Evolutionary conservation across 2,329 filamentous ascomycete genomes (phyloP), one percentile per base, ranked within the genome.

Genomic region (Coleophoma cylindrospora): DNA sequence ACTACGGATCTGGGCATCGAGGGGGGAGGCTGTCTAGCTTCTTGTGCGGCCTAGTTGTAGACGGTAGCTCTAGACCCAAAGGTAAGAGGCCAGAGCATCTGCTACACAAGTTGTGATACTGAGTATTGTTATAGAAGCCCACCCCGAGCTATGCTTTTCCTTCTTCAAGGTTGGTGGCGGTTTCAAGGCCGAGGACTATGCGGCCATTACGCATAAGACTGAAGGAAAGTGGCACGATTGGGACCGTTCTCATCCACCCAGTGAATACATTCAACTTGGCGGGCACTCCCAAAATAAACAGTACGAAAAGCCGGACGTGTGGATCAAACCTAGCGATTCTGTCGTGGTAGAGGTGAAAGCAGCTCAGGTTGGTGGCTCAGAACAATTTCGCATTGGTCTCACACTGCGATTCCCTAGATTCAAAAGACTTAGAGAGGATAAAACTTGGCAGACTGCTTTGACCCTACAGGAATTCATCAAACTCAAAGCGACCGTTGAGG

Each of bases 81-180:
- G 61, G 61, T 57, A 57, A 49, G 48, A 21, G n/a, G 34, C 19
- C 21, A 40, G 27, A 27, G 27, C 7, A 27, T 27, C 27, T 5
- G 27, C 27, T 27, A 7, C 6, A 27, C 27, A 27, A 6, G 9
- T 10, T 27, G 27, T 27, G 9, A 27, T 27, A 5, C 27, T 27
- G 27, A 27, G 6, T 27, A 27, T 27, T 7, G 27, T 27, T 27
- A 27, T 14, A 63, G 61, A 59, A 33, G 73, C 73, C 5, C 78
- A 83, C 54, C 78, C 83, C 0, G 86, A 89, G 68, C 91, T 89
- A 66, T 95, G 84, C 63, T 88, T 84, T 61, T 96, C 91, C n/a
- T 96, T 99, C 71, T 95, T 91, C 76, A 96, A 94, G 67, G 94
- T 99, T 14, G 94, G 94, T n/a, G 94, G 94, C 48, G 94, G 94